Base-by-base conservation (phyloP, 1,139 yeast genomes). In the Saccharomyces pastorianus region DNA sequence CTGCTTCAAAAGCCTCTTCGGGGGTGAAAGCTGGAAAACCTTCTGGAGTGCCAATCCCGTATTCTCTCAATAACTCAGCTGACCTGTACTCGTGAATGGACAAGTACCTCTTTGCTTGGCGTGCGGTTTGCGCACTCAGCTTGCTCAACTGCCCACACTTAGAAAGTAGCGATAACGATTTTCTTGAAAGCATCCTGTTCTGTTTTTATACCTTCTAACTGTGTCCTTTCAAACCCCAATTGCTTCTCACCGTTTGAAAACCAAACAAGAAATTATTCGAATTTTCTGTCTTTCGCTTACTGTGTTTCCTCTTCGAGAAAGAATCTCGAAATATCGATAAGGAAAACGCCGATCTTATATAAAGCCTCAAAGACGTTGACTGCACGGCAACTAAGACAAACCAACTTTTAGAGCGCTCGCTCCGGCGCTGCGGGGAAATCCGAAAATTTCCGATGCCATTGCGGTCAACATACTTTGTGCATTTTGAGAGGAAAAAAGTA, bases 21-120 rank as follows among this genome's bases (percentile, higher is more conserved):
- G 96, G 84, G 55, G 96, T 87, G 66, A 85, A 81, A 60, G 99
- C 96, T 57, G 96, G 95, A 61, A 78, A 83, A 68, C 99, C 99
- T 58, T 77, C 78, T 59, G 99, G 99, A 53, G 90, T 91, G 61
- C 91, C 91, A 52, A 93, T 84, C 62, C 95, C 96, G 76, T 89
- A 93, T 56, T 63, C 65, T 71, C 83, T 81, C 67, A 93, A 82
- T 59, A 93, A 76, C 61, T 88, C 88, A 55, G 99, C 97, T 46
- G 98, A 89, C 72, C 98, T 89, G 83, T 75, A 95, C 76, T 93
- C 99, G 71, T 93, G 99, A 65, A 93, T 84, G 38, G 97, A 90
- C 65, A 91, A 78, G 74, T 77, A 78, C 80, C 98, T 84, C n/a
- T 20, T 55, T 46, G 48, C 11, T 7, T 26, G 48, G 9, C 4